These are phyloP conservation scores for Nematodospora valgi DNA, from an alignment of 805 yeast genomes.

Conservation along the genomic window DNA sequence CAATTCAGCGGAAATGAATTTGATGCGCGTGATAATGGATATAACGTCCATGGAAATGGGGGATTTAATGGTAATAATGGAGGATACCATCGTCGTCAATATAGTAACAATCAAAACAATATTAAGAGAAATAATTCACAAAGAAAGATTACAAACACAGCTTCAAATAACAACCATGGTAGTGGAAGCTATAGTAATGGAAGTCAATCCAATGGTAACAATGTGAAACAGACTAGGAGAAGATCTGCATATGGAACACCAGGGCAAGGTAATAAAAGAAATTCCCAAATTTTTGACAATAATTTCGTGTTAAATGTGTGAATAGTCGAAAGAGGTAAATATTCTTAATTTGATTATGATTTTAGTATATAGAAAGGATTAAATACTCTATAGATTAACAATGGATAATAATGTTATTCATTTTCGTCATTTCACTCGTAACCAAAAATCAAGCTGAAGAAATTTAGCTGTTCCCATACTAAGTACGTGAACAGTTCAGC, in stretches of 20 bases:
- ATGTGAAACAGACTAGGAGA: constrained; percentile 18
- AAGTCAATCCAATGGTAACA: constrained; percentile 11
- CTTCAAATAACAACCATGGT: constrained; percentile 8
- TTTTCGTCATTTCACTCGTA: too few relatives aligned
- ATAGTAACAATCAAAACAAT: constrained; percentile 8
- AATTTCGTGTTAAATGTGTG: constrained; percentile 1
- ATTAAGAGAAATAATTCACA: constrained; percentile 7
- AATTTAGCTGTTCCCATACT: too few relatives aligned
- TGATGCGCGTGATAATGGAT: too few relatives aligned
- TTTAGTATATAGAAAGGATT: constrained; percentile 1
- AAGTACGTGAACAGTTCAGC: too few relatives aligned
- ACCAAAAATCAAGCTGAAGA: too few relatives aligned
- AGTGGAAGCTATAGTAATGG: constrained; percentile 5
- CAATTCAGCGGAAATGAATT: too few relatives aligned
- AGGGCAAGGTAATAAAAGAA: constrained; percentile 16
- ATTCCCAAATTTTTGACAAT: constrained; percentile 11
- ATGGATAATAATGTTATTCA: too few relatives aligned
- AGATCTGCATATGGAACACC: constrained; percentile 31
- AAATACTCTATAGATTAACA: too few relatives aligned
- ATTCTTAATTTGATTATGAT: not conserved
- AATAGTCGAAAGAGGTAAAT: not conserved
- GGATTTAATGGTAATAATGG: too few relatives aligned
- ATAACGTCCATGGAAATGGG: too few relatives aligned
- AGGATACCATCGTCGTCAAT: constrained; percentile 2
- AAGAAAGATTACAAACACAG: constrained; percentile 7